phyloP scores from a whole-genome alignment of 2,329 filamentous ascomycete species.

The Phyllosticta ampelicida region DNA sequence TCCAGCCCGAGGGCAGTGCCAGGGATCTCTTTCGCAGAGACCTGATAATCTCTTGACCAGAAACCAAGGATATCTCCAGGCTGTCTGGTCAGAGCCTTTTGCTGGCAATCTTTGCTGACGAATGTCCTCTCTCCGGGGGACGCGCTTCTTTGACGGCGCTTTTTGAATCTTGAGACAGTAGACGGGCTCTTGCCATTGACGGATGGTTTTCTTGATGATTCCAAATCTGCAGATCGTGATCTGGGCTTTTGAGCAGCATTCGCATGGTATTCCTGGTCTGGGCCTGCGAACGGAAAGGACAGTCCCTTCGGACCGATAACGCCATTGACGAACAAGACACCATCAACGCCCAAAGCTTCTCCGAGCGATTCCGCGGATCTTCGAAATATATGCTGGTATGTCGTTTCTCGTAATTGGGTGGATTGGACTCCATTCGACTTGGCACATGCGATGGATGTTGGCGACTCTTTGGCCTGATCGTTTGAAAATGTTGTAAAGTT shows the following conservation, averaged over 20 bases:
- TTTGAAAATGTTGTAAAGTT: background rate
- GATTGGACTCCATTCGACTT: background rate
- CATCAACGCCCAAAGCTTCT: conserved; percentile 10
- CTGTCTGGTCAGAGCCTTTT: conserved; percentile 1
- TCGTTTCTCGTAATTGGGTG: conserved; percentile 6
- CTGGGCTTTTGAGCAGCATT: background rate
- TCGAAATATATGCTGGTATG: conserved; percentile 13
- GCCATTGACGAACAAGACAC: conserved; percentile 13
- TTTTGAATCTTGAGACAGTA: background rate
- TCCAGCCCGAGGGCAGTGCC: conserved; percentile 5
- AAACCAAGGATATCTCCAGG: conserved; percentile 6
- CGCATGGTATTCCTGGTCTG: conserved; percentile 11
- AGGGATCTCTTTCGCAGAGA: background rate
- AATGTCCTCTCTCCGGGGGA: conserved; percentile 4
- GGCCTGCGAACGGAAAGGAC: conserved; percentile 11
- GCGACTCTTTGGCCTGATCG: background rate
- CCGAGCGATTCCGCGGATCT: conserved; percentile 13
- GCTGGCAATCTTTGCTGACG: conserved; percentile 2
- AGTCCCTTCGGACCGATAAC: conserved; percentile 14
- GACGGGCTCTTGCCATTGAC: background rate
- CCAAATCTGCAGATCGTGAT: background rate
- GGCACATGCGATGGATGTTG: background rate
- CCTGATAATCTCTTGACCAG: background rate
- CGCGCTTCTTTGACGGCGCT: background rate
- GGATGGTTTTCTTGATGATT: background rate